These are phyloP conservation scores for Nothophoma quercina DNA, from an alignment of 2,329 filamentous ascomycete genomes.

Conservation along the genomic window DNA sequence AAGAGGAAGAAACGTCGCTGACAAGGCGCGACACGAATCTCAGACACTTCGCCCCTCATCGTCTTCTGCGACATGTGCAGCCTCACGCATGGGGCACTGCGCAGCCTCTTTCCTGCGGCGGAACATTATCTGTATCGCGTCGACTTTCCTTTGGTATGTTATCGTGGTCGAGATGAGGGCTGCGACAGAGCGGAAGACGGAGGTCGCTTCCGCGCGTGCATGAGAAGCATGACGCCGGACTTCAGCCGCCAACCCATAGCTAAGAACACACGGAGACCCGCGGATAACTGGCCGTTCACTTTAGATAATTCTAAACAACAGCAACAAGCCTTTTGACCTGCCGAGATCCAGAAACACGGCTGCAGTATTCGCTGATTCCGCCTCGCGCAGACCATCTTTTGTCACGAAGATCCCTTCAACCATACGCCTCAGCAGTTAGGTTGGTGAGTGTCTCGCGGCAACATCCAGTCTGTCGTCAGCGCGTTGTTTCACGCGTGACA, in stretches of 20 bases:
- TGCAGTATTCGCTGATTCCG: neutral
- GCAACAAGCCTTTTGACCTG: conserved; percentile 5
- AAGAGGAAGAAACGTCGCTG: conserved; percentile 4
- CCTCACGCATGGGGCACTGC: conserved; percentile 21
- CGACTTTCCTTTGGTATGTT: conserved; percentile 26
- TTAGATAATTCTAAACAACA: conserved; percentile 8
- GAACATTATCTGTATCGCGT: conserved; percentile 28
- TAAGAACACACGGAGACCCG: conserved; percentile 15
- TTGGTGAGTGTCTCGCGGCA: neutral
- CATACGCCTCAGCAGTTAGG: neutral
- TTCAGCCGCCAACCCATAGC: conserved; percentile 15
- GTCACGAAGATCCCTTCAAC: neutral
- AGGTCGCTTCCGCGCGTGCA: conserved; percentile 30
- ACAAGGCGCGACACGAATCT: conserved; percentile 35
- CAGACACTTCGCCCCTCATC: conserved; percentile 40
- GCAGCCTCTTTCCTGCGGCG: conserved; percentile 1
- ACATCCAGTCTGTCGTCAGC: neutral
- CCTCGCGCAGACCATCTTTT: neutral
- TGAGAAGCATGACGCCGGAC: conserved; percentile 21
- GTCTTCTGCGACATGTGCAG: conserved; percentile 32
- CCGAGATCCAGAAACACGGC: conserved; percentile 1
- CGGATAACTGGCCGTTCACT: conserved; percentile 14
- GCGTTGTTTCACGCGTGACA: conserved; percentile 9
- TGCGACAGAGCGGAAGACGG: conserved; percentile 21
- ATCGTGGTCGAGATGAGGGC: conserved; percentile 22